Evolutionary conservation across 768 basidiomycete species (phyloP).

Genomic region (Collybiopsis confluens): DNA sequence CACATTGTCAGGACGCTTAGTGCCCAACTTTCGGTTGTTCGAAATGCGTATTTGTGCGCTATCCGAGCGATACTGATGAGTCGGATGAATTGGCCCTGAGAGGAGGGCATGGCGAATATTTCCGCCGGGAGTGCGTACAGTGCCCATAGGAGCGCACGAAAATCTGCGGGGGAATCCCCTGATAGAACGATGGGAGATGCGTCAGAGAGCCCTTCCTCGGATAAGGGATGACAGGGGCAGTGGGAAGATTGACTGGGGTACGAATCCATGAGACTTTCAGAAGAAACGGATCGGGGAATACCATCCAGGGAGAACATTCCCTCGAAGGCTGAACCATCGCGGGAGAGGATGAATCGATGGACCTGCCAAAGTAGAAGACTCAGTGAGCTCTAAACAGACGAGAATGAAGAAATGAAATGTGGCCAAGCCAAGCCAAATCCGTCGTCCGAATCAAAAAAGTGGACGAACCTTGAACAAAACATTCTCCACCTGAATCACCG

Average conservation of each 20-base stretch:
- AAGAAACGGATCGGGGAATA: slow-evolving; percentile 13
- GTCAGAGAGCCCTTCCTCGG: slow-evolving; percentile 45
- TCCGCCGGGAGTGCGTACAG: slow-evolving; percentile 49
- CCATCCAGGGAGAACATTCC: slow-evolving; percentile 42
- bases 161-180: slow-evolving; percentile 46
- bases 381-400: not conserved
- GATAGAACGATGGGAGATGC: slow-evolving; percentile 45
- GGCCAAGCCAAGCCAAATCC: no score
- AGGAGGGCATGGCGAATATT: slow-evolving; percentile 30
- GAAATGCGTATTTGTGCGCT: slow-evolving; percentile 56
- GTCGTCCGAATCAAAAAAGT: not conserved
- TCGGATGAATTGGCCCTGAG: slow-evolving; percentile 34
- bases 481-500: slow-evolving; percentile 36
- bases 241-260: not conserved
- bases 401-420: not conserved
- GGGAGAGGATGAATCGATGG: slow-evolving; percentile 23
- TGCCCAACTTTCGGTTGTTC: slow-evolving; percentile 46
- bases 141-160: slow-evolving; percentile 47
- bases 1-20: slow-evolving; percentile 38
- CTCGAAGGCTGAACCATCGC: slow-evolving; percentile 43
- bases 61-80: slow-evolving; percentile 46
- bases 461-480: slow-evolving; percentile 40
- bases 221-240: slow-evolving; percentile 17
- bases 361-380: slow-evolving; percentile 10
- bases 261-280: slow-evolving; percentile 20